Percentiles rank a stretch among this genome's conserved stretches.
phyloP scores from a whole-genome alignment of 2,329 filamentous ascomycete species.

The Ascochyta lentis region DNA sequence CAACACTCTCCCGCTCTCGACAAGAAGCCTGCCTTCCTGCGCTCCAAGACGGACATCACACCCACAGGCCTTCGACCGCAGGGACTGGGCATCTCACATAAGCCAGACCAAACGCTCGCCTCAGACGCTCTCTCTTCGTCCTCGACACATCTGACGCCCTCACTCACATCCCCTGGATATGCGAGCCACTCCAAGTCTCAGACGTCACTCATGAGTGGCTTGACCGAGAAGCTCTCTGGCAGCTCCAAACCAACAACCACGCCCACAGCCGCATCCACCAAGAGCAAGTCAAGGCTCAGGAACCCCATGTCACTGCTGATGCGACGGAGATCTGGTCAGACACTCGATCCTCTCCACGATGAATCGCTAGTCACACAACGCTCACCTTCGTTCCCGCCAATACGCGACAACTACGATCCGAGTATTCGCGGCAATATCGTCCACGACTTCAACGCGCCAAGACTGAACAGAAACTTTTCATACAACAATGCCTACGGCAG shows the following conservation, averaged over 20 bases:
- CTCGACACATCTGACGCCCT: slow-evolving; percentile 31
- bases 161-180: slow-evolving; percentile 35
- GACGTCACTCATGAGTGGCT: slow-evolving; percentile 41
- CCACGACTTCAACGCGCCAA: slow-evolving; percentile 70
- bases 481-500: slow-evolving; percentile 41
- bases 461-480: slow-evolving; percentile 54
- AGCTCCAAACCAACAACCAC: slow-evolving; percentile 29
- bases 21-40: slow-evolving; percentile 26
- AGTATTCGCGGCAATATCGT: slow-evolving; percentile 68
- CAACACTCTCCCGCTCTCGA: slow-evolving; percentile 32
- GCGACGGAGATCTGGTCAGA: slow-evolving; percentile 62
- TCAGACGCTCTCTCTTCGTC: slow-evolving; percentile 28
- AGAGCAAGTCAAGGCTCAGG: slow-evolving; percentile 60
- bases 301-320: slow-evolving; percentile 68
- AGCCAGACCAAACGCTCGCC: slow-evolving; percentile 24
- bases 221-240: slow-evolving; percentile 40
- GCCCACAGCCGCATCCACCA: slow-evolving; percentile 31
- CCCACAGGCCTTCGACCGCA: slow-evolving; percentile 42
- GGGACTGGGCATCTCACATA: slow-evolving; percentile 35
- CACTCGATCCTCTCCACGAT: slow-evolving; percentile 55
- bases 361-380: slow-evolving; percentile 59
- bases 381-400: slow-evolving; percentile 52
- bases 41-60: slow-evolving; percentile 26
- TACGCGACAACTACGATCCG: slow-evolving; percentile 68
- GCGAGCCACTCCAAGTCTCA: slow-evolving; percentile 41